Conservation (phyloP, 2,329 filamentous ascomycete genomes). For the Ceratocystis colombiana region DNA sequence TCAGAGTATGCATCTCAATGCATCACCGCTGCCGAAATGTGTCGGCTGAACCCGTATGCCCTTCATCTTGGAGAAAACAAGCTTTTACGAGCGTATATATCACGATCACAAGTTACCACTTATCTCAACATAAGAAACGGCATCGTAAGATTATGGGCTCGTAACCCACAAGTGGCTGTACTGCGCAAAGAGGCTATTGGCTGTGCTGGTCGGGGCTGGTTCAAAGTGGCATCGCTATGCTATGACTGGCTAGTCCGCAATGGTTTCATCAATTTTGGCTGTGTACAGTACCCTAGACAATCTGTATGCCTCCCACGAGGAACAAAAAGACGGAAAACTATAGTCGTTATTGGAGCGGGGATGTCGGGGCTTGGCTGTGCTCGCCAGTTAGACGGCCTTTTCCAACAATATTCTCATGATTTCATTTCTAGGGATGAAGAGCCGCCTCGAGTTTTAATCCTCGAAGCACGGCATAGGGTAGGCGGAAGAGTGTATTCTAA, state of each 20-base stretch:
- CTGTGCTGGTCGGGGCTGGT: conserved; percentile 81
- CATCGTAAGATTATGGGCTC: conserved; percentile 80
- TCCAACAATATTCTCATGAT: conserved; percentile 63
- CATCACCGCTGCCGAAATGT: conserved; percentile 78
- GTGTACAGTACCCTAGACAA: conserved; percentile 39
- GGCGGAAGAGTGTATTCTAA: conserved; percentile 91
- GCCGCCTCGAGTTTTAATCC: conserved; percentile 62
- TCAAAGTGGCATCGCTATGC: conserved; percentile 75
- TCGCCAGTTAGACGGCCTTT: conserved; percentile 78
- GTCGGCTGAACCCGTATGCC: conserved; percentile 78
- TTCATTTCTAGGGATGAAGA: conserved; percentile 56
- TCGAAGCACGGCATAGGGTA: conserved; percentile 79
- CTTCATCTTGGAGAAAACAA: conserved; percentile 76
- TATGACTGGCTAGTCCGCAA: conserved; percentile 86
- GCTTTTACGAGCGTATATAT: conserved; percentile 70
- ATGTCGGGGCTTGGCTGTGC: conserved; percentile 88
- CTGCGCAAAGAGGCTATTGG: conserved; percentile 78
- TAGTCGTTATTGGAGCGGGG: conserved; percentile 86
- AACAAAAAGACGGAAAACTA: conserved; percentile 51
- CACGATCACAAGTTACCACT: conserved; percentile 78
- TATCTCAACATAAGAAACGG: conserved; percentile 95
- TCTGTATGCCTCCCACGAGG: conserved; percentile 47
- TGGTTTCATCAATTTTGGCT: conserved; percentile 96
- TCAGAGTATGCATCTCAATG: conserved; percentile 85
- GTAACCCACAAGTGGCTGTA: conserved; percentile 73